phyloP scores from a whole-genome alignment of 441 rosid species.

The Erodium trifolium region DNA sequence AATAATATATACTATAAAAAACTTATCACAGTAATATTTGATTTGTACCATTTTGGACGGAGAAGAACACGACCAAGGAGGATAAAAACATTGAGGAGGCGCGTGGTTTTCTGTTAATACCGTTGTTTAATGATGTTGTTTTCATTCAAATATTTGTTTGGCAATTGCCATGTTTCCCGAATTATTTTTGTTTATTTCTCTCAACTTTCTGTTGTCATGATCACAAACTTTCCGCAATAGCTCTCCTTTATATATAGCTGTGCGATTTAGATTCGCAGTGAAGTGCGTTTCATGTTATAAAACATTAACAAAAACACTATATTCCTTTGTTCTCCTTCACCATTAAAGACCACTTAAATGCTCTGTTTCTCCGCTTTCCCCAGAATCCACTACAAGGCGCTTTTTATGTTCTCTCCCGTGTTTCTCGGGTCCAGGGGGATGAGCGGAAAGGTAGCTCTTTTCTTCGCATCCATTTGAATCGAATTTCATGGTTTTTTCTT shows the following conservation, averaged over 20 bases:
- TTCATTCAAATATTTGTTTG: not conserved
- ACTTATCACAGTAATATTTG: too few species aligned
- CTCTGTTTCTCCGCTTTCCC: not conserved
- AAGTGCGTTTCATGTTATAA: slow-evolving; percentile 12
- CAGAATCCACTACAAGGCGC: too few species aligned
- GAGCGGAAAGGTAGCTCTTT: slow-evolving; percentile 22
- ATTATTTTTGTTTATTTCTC: not conserved
- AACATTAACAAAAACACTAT: too few species aligned
- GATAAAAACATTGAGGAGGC: not conserved
- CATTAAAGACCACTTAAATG: slow-evolving; percentile 4
- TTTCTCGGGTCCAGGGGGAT: slow-evolving; percentile 27
- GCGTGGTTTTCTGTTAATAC: not conserved
- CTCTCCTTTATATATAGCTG: slow-evolving; percentile 16
- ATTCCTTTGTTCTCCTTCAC: slow-evolving; percentile 2
- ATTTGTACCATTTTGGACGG: too few species aligned
- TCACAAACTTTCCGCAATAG: not conserved
- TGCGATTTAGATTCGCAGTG: slow-evolving; percentile 13
- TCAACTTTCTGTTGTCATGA: not conserved
- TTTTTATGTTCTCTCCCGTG: not conserved
- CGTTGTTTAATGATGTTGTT: not conserved
- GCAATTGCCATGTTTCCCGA: not conserved
- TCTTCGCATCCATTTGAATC: slow-evolving; percentile 30
- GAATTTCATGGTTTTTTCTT: not conserved
- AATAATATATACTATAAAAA: too few species aligned
- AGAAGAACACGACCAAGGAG: too few species aligned